Conservation (phyloP, 768 basidiomycete genomes). For the Coprinopsis cinerea region DNA sequence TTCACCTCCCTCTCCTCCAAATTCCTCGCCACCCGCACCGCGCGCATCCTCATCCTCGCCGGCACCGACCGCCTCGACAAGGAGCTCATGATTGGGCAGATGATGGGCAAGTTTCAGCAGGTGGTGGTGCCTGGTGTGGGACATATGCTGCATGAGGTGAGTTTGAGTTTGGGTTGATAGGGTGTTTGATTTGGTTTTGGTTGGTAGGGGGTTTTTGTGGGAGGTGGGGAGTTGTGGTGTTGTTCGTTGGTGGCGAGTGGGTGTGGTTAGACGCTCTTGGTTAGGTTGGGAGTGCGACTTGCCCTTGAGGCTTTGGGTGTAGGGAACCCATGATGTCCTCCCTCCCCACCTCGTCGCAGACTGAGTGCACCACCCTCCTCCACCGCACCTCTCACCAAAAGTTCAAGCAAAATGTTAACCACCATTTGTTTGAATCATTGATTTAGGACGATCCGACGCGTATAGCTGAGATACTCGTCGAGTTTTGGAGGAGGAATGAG, state of each 20-base stretch:
- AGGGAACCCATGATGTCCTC: too few relatives aligned
- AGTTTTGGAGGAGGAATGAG: slow-evolving; percentile 92
- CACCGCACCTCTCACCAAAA: too few relatives aligned
- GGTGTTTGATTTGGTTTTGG: background rate
- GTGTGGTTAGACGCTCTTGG: too few relatives aligned
- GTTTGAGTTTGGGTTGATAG: slow-evolving; percentile 14
- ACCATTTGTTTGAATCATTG: background rate
- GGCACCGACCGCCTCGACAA: slow-evolving; percentile 91
- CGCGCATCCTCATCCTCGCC: slow-evolving; percentile 84
- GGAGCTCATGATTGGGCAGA: slow-evolving; percentile 93
- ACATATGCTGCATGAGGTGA: slow-evolving; percentile 91
- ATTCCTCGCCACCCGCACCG: slow-evolving; percentile 74
- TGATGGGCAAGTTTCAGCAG: slow-evolving; percentile 96
- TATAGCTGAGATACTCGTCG: slow-evolving; percentile 74
- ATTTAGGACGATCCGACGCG: slow-evolving; percentile 80
- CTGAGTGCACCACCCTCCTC: background rate
- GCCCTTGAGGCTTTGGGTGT: too few relatives aligned
- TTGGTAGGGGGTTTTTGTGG: background rate
- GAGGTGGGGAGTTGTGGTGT: too few relatives aligned
- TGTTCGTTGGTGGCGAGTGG: too few relatives aligned
- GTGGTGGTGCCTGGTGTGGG: slow-evolving; percentile 83
- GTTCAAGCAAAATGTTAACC: too few relatives aligned
- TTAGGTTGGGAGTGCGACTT: too few relatives aligned
- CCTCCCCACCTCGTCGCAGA: slow-evolving; percentile 4
- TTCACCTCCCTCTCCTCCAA: slow-evolving; percentile 75